Evolutionary conservation across 139 green algal species (phyloP), one percentile per base, ranked within the genome.

Genomic region (Ettlia oleoabundans): DNA sequence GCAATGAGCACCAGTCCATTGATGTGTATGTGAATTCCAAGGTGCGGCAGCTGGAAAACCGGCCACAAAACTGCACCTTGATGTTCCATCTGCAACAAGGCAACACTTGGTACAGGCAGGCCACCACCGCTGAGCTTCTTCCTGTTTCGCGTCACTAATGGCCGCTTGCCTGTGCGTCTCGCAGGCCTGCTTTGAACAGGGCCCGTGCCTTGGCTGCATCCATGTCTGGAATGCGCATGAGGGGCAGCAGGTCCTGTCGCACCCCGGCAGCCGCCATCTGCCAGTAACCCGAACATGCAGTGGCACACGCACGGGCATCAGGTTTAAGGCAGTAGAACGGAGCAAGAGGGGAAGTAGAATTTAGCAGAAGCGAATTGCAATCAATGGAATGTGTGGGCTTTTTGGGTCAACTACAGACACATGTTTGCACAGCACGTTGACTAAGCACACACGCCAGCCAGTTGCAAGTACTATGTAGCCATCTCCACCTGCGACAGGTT

Each of bases 191-290:
- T 21, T 71, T 87, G 73, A 86, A 81, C 65, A 94, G 84, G 7
- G 83, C 89, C 2, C 84, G 69, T 0, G 90, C 90, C 8, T 79
- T 75, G 10, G 62, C 82, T 1, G 82, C 88, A 6, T 83, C 88
- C 89, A 93, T 92, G 41, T 53, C 51, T 1, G 82, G 84, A 33
- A 93, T 82, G 64, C 81, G 55, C 91, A 94, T 93, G 22, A 95
- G 88, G 5, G 68, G 41, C 24, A 94, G 66, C 52, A 95, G 88
- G 80, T 95, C 92, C 40, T 90, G 89, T 2, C 84, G 81, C n/a
- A 82, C 82, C 0, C 92, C 91, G 0, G 86, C 88, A 2, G 82
- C 80, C 10, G 91, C 91, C 77, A 91, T 87, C 68, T 86, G n/a
- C n/a, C n/a, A n/a, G n/a, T n/a, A n/a, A n/a, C n/a, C n/a, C n/a